These are phyloP conservation scores for Mycena filopes DNA, from an alignment of 768 basidiomycete genomes.

Conservation along the genomic window DNA sequence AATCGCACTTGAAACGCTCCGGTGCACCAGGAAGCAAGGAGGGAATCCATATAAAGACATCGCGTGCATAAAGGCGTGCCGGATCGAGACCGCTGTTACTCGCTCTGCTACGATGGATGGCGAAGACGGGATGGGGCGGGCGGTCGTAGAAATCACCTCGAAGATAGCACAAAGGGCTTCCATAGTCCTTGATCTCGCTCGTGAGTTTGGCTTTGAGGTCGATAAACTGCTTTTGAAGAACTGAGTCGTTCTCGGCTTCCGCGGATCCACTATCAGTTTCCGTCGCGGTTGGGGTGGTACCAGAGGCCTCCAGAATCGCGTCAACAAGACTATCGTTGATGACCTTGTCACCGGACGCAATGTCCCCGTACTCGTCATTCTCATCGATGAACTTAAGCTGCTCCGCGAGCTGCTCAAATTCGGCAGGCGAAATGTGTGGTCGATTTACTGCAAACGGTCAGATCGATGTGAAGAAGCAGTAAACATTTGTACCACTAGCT, in stretches of 20 bases:
- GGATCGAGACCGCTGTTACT: not conserved
- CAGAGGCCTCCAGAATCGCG: constrained; percentile 1
- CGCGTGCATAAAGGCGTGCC: not conserved
- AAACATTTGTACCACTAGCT: too few species aligned
- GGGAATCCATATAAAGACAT: too few species aligned
- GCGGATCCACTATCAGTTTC: not conserved
- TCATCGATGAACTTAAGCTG: constrained; percentile 4
- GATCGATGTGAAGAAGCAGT: too few species aligned
- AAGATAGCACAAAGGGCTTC: constrained; percentile 3
- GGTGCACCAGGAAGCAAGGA: not conserved
- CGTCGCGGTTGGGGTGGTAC: too few species aligned
- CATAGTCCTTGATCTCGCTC: not conserved
- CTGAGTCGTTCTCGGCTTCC: too few species aligned
- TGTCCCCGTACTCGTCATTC: constrained; percentile 11
- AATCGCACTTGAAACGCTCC: too few species aligned
- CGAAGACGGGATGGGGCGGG: constrained; percentile 18
- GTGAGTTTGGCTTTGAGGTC: not conserved
- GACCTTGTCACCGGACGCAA: not conserved
- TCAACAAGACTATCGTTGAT: not conserved
- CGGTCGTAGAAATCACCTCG: constrained; percentile 12
- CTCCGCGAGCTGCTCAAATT: too few species aligned
- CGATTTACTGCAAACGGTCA: too few species aligned
- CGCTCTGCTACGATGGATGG: not conserved
- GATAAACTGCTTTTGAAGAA: constrained; percentile 5
- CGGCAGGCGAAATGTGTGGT: too few species aligned